A percentile compares a stretch with the other conserved stretches of the same genome.
Evolutionary conservation across 441 rosid species (phyloP).

Genomic region (Adansonia grandidieri): DNA sequence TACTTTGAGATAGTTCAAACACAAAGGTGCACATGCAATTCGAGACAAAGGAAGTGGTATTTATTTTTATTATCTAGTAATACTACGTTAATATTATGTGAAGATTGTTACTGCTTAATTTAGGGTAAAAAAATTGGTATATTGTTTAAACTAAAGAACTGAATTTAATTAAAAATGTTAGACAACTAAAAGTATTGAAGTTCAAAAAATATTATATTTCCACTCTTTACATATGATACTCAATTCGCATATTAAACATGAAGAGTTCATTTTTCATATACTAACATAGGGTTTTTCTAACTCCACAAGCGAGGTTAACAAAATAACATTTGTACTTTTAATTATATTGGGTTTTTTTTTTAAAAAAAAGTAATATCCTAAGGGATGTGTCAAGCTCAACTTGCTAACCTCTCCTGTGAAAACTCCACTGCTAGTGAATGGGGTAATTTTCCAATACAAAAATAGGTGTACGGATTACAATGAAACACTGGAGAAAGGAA

Average conservation of each 20-base stretch:
- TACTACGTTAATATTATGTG: background rate
- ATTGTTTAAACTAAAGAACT: background rate
- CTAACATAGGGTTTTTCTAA: no score
- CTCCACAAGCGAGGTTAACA: no score
- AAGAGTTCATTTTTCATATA: no score
- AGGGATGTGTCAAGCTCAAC: no score
- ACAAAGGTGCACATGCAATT: slow-evolving; percentile 9
- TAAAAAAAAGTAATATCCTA: no score
- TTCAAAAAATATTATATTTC: slow-evolving; percentile 3
- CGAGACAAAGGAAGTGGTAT: background rate
- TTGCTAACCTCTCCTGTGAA: no score
- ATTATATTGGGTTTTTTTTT: no score
- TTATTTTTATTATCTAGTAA: background rate
- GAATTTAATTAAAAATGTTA: background rate
- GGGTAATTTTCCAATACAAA: no score
- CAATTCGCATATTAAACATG: background rate
- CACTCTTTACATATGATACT: background rate
- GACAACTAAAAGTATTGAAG: background rate
- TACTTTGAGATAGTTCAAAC: slow-evolving; percentile 6
- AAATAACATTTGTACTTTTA: no score
- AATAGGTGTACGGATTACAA: background rate
- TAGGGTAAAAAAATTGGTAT: background rate
- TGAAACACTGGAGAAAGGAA: background rate
- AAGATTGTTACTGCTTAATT: background rate
- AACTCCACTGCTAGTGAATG: no score